Conservation (phyloP, 2,329 filamentous ascomycete genomes). For the Botrytis galanthina region DNA sequence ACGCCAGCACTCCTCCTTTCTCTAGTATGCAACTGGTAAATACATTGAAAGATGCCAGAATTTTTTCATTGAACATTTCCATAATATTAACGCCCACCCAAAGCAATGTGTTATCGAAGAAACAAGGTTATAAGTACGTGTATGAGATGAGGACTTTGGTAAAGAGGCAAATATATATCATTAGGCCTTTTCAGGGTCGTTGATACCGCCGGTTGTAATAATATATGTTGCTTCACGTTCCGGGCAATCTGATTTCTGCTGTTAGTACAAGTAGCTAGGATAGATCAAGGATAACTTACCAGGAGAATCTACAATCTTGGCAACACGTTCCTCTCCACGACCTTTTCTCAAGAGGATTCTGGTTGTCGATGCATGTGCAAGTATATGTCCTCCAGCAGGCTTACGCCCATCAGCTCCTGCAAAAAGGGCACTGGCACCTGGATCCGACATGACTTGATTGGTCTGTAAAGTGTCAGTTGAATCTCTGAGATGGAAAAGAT, state of each 20-base stretch:
- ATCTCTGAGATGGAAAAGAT: not conserved
- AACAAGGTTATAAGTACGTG: not conserved
- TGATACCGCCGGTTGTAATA: constrained; percentile 68
- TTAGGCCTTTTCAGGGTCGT: constrained; percentile 61
- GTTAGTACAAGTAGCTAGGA: constrained; percentile 11
- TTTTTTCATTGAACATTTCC: constrained; percentile 8
- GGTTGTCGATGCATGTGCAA: constrained; percentile 67
- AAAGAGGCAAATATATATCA: not conserved
- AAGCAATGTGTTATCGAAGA: not conserved
- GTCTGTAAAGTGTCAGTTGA: constrained; percentile 45
- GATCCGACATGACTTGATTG: constrained; percentile 70
- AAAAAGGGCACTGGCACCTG: constrained; percentile 65
- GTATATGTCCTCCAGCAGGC: constrained; percentile 64
- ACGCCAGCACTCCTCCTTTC: not conserved
- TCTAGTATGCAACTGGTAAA: not conserved
- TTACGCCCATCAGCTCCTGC: constrained; percentile 66
- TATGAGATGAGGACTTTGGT: not conserved
- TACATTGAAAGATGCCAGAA: constrained; percentile 2
- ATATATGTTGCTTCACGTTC: constrained; percentile 68
- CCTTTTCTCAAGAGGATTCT: constrained; percentile 66
- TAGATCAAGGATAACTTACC: constrained; percentile 43
- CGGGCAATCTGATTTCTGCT: constrained; percentile 53
- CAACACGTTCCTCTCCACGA: constrained; percentile 66
- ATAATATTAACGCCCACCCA: not conserved
- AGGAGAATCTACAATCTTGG: constrained; percentile 66